These are phyloP conservation scores for Piedraia hortae DNA, from an alignment of 2,329 filamentous ascomycete species.

Conservation along the genomic window DNA sequence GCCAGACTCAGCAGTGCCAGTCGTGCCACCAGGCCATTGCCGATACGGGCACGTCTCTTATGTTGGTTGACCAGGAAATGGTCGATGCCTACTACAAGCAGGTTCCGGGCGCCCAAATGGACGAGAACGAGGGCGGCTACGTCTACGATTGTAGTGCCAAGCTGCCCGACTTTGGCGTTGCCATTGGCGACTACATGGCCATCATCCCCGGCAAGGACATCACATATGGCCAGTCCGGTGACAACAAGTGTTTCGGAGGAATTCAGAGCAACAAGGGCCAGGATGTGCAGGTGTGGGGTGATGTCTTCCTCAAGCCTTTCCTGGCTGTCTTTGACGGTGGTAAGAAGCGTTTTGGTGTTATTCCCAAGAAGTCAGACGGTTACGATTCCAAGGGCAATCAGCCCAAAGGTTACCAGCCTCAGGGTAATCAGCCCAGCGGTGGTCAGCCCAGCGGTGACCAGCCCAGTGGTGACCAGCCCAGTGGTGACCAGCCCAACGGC, in stretches of 20 bases:
- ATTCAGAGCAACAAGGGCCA: constrained; percentile 34
- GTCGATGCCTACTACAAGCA: constrained; percentile 34
- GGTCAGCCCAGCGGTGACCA: too few relatives aligned
- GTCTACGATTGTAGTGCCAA: constrained; percentile 29
- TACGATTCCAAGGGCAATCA: too few relatives aligned
- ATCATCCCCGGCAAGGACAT: constrained; percentile 35
- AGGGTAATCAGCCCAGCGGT: too few relatives aligned
- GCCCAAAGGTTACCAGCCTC: too few relatives aligned
- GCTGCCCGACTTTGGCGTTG: constrained; percentile 30
- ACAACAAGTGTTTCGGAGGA: constrained; percentile 32
- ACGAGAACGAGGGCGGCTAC: constrained; percentile 31
- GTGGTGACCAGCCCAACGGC: too few relatives aligned
- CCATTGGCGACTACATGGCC: constrained; percentile 33
- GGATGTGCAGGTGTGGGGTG: constrained; percentile 35
- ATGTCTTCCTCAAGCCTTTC: constrained; percentile 34
- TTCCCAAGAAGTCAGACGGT: too few relatives aligned
- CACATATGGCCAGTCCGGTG: constrained; percentile 27
- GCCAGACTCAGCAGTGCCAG: constrained; percentile 25
- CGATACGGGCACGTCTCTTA: constrained; percentile 44
- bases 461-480: too few relatives aligned
- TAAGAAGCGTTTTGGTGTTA: constrained; percentile 29
- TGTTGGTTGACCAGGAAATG: constrained; percentile 32
- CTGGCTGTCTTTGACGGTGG: constrained; percentile 38
- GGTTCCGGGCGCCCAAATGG: constrained; percentile 28
- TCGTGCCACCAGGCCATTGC: constrained; percentile 27